Percentiles rank a stretch among this genome's conserved stretches.
Evolutionary conservation across 805 yeast species (phyloP).

Genomic region (Blastobotrys americana): DNA sequence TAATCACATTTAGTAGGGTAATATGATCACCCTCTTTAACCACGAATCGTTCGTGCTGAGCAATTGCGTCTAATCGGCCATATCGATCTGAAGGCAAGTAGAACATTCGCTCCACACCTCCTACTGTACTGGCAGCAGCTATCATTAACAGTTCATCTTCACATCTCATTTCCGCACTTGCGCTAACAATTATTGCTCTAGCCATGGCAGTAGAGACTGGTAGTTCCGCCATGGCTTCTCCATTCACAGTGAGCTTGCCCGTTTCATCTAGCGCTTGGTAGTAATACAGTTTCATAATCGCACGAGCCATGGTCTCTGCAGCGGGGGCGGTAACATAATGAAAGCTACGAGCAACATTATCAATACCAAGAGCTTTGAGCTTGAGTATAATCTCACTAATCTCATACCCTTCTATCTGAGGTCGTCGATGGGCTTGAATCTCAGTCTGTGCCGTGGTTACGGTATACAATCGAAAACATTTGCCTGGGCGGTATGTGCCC

Average conservation of each 20-base stretch:
- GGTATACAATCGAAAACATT: conserved; percentile 12
- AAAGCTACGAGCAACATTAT: conserved; percentile 46
- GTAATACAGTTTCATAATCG: conserved; percentile 70
- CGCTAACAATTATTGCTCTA: conserved; percentile 42
- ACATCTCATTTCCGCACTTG: conserved; percentile 52
- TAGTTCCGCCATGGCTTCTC: conserved; percentile 55
- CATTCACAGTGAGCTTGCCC: conserved; percentile 58
- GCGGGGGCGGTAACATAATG: conserved; percentile 79
- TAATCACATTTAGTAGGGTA: conserved; percentile 64
- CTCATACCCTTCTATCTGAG: conserved; percentile 77
- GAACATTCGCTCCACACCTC: conserved; percentile 47
- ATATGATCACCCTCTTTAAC: conserved; percentile 76
- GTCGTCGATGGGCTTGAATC: conserved; percentile 65
- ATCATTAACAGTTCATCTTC: conserved; percentile 60
- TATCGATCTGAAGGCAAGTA: conserved; percentile 59
- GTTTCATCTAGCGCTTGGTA: conserved; percentile 65
- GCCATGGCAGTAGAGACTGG: conserved; percentile 71
- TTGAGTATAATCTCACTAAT: conserved; percentile 59
- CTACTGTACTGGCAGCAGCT: conserved; percentile 75
- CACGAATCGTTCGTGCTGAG: conserved; percentile 55
- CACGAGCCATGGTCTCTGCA: conserved; percentile 51
- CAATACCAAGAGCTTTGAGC: conserved; percentile 57
- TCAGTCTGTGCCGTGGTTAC: conserved; percentile 56
- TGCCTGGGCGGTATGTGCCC: conserved; percentile 61
- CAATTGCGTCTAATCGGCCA: conserved; percentile 44